phyloP scores from a whole-genome alignment of 202 grass and related monocot species.

The Setaria viridis region DNA sequence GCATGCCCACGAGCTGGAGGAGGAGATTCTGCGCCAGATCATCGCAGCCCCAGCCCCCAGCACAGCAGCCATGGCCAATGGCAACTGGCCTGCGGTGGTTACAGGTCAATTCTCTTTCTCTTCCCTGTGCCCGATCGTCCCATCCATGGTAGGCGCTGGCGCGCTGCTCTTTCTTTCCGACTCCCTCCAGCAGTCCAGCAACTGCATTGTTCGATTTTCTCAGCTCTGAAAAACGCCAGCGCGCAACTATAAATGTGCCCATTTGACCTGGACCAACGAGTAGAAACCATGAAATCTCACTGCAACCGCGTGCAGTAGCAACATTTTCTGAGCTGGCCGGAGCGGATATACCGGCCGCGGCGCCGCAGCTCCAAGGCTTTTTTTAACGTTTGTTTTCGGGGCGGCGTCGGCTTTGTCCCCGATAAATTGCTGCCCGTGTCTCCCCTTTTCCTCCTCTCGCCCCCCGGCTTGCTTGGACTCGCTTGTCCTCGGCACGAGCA shows the following conservation, averaged over 20 bases:
- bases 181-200: too few species aligned
- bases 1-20: slow-evolving; percentile 22
- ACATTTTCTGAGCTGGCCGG: not conserved
- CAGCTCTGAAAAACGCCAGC: not conserved
- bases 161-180: not conserved
- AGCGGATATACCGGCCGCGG: not conserved
- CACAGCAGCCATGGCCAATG: not conserved
- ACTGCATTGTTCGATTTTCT: not conserved
- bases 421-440: slow-evolving; percentile 22
- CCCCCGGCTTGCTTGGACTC: not conserved
- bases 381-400: not conserved
- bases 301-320: not conserved
- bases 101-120: not conserved
- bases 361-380: not conserved
- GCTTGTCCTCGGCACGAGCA: not conserved
- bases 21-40: slow-evolving; percentile 23
- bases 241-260: not conserved
- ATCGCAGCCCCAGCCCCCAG: not conserved
- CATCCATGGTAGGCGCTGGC: not conserved
- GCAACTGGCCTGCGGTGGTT: not conserved
- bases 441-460: not conserved
- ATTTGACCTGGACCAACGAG: not conserved
- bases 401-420: slow-evolving; percentile 16
- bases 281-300: not conserved
- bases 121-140: not conserved